Evolutionary conservation across 352 stramenopile genomes (phyloP).

Genomic region (Globisporangium splendens): DNA sequence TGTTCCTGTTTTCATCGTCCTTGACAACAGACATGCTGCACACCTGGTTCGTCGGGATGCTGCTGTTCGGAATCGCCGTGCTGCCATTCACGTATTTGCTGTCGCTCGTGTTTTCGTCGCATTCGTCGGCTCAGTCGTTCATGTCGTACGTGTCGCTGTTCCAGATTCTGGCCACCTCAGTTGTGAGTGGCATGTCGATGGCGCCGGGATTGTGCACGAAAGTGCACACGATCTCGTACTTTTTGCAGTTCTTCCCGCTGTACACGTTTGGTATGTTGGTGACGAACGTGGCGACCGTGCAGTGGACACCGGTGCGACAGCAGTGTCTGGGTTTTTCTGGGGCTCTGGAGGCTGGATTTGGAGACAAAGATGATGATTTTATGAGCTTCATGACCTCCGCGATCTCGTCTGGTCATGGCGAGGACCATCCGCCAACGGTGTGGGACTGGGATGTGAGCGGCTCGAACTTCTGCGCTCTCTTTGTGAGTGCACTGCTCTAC

Average conservation of each 20-base stretch:
- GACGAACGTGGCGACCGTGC: constrained; percentile 48
- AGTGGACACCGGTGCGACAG: constrained; percentile 34
- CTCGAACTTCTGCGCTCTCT: constrained; percentile 35
- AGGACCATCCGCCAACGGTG: constrained; percentile 16
- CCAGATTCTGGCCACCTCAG: constrained; percentile 51
- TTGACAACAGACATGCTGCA: constrained; percentile 31
- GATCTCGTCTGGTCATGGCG: constrained; percentile 20
- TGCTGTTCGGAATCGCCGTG: constrained; percentile 45
- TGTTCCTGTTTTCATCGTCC: constrained; percentile 32
- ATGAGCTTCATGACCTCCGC: constrained; percentile 9
- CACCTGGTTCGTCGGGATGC: constrained; percentile 32
- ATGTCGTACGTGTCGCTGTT: constrained; percentile 72
- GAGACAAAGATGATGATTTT: constrained; percentile 8
- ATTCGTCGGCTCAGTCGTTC: constrained; percentile 76
- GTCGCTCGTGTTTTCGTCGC: constrained; percentile 67
- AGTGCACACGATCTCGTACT: constrained; percentile 29
- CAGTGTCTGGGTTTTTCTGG: constrained; percentile 33
- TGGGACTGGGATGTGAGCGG: constrained; percentile 60
- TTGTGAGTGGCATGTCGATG: constrained; percentile 47
- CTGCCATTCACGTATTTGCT: constrained; percentile 65
- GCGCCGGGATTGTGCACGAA: constrained; percentile 49
- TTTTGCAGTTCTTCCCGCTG: constrained; percentile 60
- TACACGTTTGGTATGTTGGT: constrained; percentile 49
- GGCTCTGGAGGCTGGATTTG: constrained; percentile 1
- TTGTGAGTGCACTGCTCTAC: constrained; percentile 40